These are phyloP conservation scores for Botrytis hyacinthi DNA, from an alignment of 2,329 filamentous ascomycete genomes.

Conservation along the genomic window DNA sequence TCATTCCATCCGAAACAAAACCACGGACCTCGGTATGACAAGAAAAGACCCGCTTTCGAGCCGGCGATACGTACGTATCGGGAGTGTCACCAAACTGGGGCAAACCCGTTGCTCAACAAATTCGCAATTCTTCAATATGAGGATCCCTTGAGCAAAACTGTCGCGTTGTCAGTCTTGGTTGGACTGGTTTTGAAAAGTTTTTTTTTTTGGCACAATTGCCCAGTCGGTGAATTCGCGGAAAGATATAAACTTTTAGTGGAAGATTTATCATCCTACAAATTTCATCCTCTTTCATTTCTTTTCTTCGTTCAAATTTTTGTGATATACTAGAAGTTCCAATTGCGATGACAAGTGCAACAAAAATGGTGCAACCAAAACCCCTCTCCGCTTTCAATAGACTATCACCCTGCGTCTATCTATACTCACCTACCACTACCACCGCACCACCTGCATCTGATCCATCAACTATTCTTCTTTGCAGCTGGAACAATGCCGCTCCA, in stretches of 20 bases:
- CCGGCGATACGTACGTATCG: constrained; percentile 1
- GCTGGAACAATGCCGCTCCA: constrained; percentile 56
- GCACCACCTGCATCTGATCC: constrained; percentile 20
- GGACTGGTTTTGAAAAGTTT: not conserved
- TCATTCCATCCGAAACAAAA: not conserved
- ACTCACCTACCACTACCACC: constrained; percentile 23
- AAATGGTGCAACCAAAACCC: constrained; percentile 24
- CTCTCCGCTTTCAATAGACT: constrained; percentile 31
- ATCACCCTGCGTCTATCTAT: constrained; percentile 28
- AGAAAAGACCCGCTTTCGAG: constrained; percentile 7
- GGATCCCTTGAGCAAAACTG: not conserved
- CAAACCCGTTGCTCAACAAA: not conserved
- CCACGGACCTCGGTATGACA: not conserved
- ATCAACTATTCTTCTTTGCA: constrained; percentile 50
- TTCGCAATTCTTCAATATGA: not conserved
- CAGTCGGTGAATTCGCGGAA: not conserved
- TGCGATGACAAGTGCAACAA: not conserved
- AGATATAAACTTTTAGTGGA: not conserved
- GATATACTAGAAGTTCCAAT: too few relatives aligned
- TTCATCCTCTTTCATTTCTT: not conserved
- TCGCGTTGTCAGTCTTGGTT: not conserved
- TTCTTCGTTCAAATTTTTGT: not conserved
- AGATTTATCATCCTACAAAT: not conserved
- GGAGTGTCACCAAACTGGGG: not conserved
- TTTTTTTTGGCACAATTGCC: not conserved